phyloP scores from a whole-genome alignment of 2,329 filamentous ascomycete genomes.

The Pestalotiopsis sp. region DNA sequence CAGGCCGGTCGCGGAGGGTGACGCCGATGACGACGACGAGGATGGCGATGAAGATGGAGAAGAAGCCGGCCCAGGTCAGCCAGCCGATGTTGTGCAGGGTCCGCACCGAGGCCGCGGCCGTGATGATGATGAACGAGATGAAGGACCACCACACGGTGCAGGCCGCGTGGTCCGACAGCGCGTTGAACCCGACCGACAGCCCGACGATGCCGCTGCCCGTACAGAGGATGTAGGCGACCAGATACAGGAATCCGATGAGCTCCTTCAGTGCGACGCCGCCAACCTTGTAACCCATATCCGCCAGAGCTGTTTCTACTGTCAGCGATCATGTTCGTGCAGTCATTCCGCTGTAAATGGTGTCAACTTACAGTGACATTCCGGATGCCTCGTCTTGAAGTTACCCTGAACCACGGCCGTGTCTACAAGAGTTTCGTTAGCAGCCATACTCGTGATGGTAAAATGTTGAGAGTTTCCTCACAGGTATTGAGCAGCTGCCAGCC shows the following conservation, averaged over 20 bases:
- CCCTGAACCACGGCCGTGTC: conserved; percentile 41
- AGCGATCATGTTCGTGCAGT: not conserved
- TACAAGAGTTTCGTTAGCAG: not conserved
- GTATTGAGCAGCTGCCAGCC: conserved; percentile 28
- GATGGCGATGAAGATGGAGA: conserved; percentile 57
- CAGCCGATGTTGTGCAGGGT: conserved; percentile 63
- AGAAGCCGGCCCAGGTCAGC: conserved; percentile 62
- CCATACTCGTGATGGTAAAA: not conserved
- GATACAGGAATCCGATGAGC: conserved; percentile 55
- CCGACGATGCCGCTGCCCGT: conserved; percentile 60
- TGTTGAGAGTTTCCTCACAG: conserved; percentile 14
- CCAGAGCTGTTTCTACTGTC: conserved; percentile 23
- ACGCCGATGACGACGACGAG: conserved; percentile 60
- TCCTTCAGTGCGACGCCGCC: conserved; percentile 55
- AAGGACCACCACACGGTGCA: conserved; percentile 62
- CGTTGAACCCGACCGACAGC: conserved; percentile 60
- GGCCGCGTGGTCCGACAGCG: conserved; percentile 56
- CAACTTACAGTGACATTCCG: conserved; percentile 34
- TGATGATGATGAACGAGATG: conserved; percentile 48
- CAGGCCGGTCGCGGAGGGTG: conserved; percentile 55
- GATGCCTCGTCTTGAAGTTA: conserved; percentile 38
- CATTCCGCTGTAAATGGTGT: not conserved
- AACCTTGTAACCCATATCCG: conserved; percentile 60
- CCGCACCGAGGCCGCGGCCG: conserved; percentile 48
- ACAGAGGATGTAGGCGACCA: conserved; percentile 59